These are phyloP conservation scores for Apiospora marii DNA, from an alignment of 2,329 filamentous ascomycete species.

Conservation along the genomic window DNA sequence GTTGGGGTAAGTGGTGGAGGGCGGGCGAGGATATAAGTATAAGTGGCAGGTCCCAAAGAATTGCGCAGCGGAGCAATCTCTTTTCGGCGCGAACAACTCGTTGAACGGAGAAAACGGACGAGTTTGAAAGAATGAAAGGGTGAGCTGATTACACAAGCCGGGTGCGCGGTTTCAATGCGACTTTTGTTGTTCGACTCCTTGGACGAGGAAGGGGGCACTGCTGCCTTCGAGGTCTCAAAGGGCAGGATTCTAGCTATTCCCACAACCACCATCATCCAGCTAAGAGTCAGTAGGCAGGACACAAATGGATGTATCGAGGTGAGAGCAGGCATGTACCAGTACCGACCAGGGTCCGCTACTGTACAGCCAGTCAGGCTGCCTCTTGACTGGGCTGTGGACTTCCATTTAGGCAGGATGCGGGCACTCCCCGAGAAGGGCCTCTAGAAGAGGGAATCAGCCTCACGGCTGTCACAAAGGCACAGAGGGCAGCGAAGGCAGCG, in stretches of 20 bases:
- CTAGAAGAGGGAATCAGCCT: not conserved
- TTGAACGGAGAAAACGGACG: slow-evolving; percentile 22
- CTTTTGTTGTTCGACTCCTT: slow-evolving; percentile 24
- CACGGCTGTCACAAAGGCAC: not conserved
- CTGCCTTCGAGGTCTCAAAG: slow-evolving; percentile 27
- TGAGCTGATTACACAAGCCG: slow-evolving; percentile 25
- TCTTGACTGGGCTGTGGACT: not conserved
- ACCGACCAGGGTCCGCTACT: slow-evolving; percentile 1
- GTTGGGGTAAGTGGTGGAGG: slow-evolving; percentile 23
- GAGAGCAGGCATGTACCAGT: not conserved
- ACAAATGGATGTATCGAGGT: not conserved
- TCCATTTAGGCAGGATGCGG: slow-evolving; percentile 17
- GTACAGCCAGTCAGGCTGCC: slow-evolving; percentile 17
- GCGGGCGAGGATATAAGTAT: slow-evolving; percentile 26
- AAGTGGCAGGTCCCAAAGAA: slow-evolving; percentile 21
- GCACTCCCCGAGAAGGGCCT: not conserved
- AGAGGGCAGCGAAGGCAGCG: not conserved
- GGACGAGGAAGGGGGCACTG: slow-evolving; percentile 27
- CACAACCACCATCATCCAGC: slow-evolving; percentile 4
- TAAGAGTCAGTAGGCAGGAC: not conserved
- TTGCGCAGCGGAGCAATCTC: slow-evolving; percentile 26
- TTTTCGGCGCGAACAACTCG: not conserved
- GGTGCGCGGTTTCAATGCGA: slow-evolving; percentile 15
- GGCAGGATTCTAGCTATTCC: slow-evolving; percentile 7
- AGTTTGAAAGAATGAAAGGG: slow-evolving; percentile 19